These are phyloP conservation scores for Zostera marina DNA, from an alignment of 116 monocot species.

Conservation along the genomic window DNA sequence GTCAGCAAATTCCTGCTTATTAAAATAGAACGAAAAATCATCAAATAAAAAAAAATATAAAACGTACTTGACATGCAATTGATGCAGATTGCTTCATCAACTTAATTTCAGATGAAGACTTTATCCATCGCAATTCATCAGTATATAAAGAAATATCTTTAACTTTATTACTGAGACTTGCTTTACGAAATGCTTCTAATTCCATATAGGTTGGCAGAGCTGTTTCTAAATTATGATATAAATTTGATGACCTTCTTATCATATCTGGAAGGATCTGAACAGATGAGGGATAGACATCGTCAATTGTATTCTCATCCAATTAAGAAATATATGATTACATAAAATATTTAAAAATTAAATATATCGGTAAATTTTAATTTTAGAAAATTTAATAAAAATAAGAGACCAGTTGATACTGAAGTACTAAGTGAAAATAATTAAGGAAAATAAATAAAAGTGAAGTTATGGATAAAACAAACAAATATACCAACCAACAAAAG, in stretches of 20 bases:
- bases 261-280: slow-evolving; percentile 69
- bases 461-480: no score
- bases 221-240: slow-evolving; percentile 72
- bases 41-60: background rate
- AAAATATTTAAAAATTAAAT: no score
- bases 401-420: no score
- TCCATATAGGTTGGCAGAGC: slow-evolving; percentile 40
- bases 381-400: no score
- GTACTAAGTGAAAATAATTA: no score
- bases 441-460: no score
- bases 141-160: slow-evolving; percentile 55
- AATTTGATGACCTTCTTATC: slow-evolving; percentile 32
- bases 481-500: no score
- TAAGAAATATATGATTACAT: no score
- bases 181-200: slow-evolving; percentile 52
- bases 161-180: slow-evolving; percentile 23
- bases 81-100: slow-evolving; percentile 88
- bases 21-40: no score
- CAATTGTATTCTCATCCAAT: background rate
- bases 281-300: background rate
- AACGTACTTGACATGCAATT: slow-evolving; percentile 54
- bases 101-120: slow-evolving; percentile 66
- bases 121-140: slow-evolving; percentile 68
- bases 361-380: no score
- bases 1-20: no score